These are phyloP conservation scores for Mucor mucedo DNA, from an alignment of 371 early-diverging fungal genomes.

Conservation along the genomic window DNA sequence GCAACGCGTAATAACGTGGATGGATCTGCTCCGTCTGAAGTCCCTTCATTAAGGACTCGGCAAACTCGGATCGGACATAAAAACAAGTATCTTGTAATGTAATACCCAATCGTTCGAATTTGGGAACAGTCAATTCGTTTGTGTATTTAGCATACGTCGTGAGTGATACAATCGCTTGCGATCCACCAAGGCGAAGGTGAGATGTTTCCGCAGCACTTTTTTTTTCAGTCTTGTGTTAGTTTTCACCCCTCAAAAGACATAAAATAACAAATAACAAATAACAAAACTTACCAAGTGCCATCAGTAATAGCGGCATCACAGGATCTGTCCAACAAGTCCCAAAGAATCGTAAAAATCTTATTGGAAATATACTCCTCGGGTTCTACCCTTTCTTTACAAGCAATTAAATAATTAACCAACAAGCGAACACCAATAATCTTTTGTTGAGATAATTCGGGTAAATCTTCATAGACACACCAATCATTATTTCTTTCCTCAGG, in stretches of 20 bases:
- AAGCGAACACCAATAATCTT: slow-evolving; percentile 43
- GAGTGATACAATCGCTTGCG: slow-evolving; percentile 70
- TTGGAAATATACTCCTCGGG: slow-evolving; percentile 22
- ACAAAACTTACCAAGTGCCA: slow-evolving; percentile 21
- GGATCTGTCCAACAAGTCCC: slow-evolving; percentile 32
- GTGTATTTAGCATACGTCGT: slow-evolving; percentile 58
- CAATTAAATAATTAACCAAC: slow-evolving; percentile 39
- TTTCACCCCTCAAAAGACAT: no score
- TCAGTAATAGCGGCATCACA: slow-evolving; percentile 35
- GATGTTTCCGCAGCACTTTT: slow-evolving; percentile 47
- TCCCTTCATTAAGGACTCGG: slow-evolving; percentile 72
- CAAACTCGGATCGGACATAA: slow-evolving; percentile 81
- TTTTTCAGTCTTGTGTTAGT: neutral
- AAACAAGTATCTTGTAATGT: slow-evolving; percentile 78
- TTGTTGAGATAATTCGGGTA: slow-evolving; percentile 34
- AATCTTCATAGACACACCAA: slow-evolving; percentile 41
- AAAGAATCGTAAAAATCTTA: slow-evolving; percentile 32
- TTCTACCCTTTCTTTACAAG: slow-evolving; percentile 16
- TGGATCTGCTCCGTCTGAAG: slow-evolving; percentile 66
- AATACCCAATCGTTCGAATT: slow-evolving; percentile 66
- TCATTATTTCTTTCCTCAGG: slow-evolving; percentile 23
- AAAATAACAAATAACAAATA: no score
- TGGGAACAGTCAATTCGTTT: slow-evolving; percentile 52
- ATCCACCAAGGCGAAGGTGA: slow-evolving; percentile 69
- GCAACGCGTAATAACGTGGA: slow-evolving; percentile 68